phyloP scores from a whole-genome alignment of 2,329 filamentous ascomycete species.

The Hymenoscyphus albidus region DNA sequence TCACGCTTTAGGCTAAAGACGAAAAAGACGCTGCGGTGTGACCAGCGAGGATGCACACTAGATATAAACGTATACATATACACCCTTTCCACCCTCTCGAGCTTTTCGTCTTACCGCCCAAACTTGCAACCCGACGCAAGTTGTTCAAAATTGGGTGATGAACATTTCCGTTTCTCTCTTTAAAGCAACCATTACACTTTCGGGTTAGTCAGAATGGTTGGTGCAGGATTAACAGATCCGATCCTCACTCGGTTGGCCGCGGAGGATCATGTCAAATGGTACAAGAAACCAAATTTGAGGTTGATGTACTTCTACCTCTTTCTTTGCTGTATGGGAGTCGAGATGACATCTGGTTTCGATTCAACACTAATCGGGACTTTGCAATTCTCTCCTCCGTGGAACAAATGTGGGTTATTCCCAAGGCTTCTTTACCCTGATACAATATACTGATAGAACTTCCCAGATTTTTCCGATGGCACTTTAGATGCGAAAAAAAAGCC shows the following conservation, averaged over 20 bases:
- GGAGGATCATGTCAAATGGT: conserved; percentile 39
- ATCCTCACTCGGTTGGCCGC: conserved; percentile 39
- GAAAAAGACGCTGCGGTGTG: neutral
- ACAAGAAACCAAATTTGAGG: conserved; percentile 38
- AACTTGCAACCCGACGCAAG: neutral
- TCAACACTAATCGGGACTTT: conserved; percentile 46
- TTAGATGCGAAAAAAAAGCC: conserved; percentile 13
- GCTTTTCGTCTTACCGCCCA: neutral
- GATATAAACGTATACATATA: conserved; percentile 2
- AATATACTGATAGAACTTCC: conserved; percentile 1
- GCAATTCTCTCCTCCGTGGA: conserved; percentile 37
- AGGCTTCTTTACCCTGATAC: neutral
- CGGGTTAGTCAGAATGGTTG: neutral
- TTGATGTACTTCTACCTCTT: conserved; percentile 41
- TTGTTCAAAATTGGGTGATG: neutral
- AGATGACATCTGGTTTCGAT: conserved; percentile 53
- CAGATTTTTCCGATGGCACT: conserved; percentile 7
- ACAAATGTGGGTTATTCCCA: conserved; percentile 26
- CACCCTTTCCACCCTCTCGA: conserved; percentile 4
- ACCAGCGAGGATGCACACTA: neutral
- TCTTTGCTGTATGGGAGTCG: conserved; percentile 49
- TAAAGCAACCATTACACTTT: neutral
- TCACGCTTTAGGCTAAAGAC: neutral
- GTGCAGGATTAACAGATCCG: conserved; percentile 34
- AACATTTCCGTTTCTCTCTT: neutral